A percentile compares a stretch with the other conserved stretches of the same genome.
Evolutionary conservation across 192 early-diverging fungal species (phyloP).

Genomic region (Coemansia sp.): DNA sequence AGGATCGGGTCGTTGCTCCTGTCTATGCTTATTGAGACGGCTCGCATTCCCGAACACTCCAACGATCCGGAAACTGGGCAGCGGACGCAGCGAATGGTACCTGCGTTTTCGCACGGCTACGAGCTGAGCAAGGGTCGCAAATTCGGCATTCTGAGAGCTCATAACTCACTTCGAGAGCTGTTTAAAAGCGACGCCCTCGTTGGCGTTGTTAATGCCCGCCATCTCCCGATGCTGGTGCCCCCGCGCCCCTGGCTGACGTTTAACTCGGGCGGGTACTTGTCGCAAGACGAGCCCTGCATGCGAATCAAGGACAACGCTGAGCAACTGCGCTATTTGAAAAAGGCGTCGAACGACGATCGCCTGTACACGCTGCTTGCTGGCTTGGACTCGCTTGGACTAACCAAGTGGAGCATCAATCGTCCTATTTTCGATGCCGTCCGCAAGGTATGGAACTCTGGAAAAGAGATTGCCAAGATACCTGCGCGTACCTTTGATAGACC

Average conservation of each 20-base stretch:
- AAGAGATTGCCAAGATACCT: conserved; percentile 75
- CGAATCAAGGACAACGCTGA: conserved; percentile 73
- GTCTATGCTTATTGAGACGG: conserved; percentile 70
- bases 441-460: conserved; percentile 88
- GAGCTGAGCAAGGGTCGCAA: conserved; percentile 65
- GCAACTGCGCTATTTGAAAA: conserved; percentile 76
- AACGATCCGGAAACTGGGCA: conserved; percentile 63
- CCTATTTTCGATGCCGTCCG: conserved; percentile 77
- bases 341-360: conserved; percentile 77
- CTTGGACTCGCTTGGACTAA: conserved; percentile 87
- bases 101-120: conserved; percentile 81
- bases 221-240: conserved; percentile 93
- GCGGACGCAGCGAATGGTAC: conserved; percentile 63
- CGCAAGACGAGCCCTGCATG: conserved; percentile 73
- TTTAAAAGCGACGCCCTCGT: conserved; percentile 64
- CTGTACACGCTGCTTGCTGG: conserved; percentile 72
- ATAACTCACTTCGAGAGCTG: conserved; percentile 70
- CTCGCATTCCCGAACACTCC: conserved; percentile 67
- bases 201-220: conserved; percentile 68
- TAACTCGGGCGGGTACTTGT: conserved; percentile 85
- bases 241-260: conserved; percentile 90
- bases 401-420: conserved; percentile 88
- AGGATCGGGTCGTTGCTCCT: conserved; percentile 64
- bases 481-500: conserved; percentile 53
- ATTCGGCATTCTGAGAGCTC: conserved; percentile 74